A percentile compares a stretch with the other conserved stretches of the same genome.
phyloP scores from a whole-genome alignment of 176 grass and related monocot genomes.

The Triticum turgidum region DNA sequence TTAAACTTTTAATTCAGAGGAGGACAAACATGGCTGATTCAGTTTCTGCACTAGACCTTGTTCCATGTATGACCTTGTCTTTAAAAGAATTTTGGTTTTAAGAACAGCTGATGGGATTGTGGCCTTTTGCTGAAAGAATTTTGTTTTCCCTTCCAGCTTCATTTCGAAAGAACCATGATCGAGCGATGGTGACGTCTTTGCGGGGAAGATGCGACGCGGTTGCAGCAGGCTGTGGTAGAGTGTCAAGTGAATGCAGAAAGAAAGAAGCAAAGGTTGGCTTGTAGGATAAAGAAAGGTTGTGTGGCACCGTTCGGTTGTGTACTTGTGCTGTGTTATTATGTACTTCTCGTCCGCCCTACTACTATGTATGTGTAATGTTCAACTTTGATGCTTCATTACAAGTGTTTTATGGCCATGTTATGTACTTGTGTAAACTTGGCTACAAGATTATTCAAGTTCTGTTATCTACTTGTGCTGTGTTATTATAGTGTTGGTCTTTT shows the following conservation, averaged over 20 bases:
- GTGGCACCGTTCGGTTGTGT: background rate
- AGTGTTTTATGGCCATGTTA: too few relatives aligned
- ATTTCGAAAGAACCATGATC: background rate
- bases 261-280: background rate
- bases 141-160: background rate
- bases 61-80: background rate
- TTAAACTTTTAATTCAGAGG: background rate
- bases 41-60: background rate
- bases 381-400: too few relatives aligned
- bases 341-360: too few relatives aligned
- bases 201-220: background rate
- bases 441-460: too few relatives aligned
- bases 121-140: constrained; percentile 1
- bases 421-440: too few relatives aligned
- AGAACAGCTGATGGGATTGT: background rate
- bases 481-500: too few relatives aligned
- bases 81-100: background rate
- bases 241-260: background rate
- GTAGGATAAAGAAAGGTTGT: background rate
- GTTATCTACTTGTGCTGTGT: too few relatives aligned
- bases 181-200: background rate
- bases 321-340: background rate
- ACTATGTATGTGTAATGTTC: too few relatives aligned
- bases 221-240: background rate
- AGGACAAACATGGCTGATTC: background rate